Conservation (phyloP, 768 basidiomycete genomes). For the Boletus fagicola region DNA sequence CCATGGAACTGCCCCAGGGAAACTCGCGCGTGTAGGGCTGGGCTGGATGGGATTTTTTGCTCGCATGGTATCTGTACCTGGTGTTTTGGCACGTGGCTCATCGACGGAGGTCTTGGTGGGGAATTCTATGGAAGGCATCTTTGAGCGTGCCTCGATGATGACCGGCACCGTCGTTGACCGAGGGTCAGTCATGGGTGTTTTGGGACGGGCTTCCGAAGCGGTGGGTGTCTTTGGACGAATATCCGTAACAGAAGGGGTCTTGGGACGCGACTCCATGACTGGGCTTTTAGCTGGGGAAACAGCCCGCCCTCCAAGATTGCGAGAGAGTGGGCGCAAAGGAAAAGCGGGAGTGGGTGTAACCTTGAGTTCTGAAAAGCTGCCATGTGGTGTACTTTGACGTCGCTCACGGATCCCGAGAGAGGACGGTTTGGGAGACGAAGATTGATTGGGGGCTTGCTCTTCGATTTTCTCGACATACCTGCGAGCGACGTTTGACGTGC, state of each 20-base stretch:
- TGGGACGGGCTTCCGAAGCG: constrained; percentile 18
- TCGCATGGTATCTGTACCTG: constrained; percentile 15
- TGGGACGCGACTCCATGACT: constrained; percentile 21
- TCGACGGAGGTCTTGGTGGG: constrained; percentile 12
- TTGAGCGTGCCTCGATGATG: constrained; percentile 16
- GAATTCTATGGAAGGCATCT: constrained; percentile 18
- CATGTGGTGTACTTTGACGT: constrained; percentile 49
- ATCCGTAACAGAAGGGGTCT: constrained; percentile 19
- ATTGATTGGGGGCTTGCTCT: constrained; percentile 34
- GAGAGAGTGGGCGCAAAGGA: constrained; percentile 20
- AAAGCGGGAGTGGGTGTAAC: constrained; percentile 12
- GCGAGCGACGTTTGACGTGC: constrained; percentile 36
- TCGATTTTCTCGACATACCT: constrained; percentile 40
- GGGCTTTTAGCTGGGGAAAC: constrained; percentile 14
- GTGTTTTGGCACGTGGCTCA: constrained; percentile 25
- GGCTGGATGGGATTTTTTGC: constrained; percentile 20
- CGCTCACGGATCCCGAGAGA: constrained; percentile 42
- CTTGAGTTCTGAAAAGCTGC: constrained; percentile 18
- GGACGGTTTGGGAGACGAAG: constrained; percentile 28
- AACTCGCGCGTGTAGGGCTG: no score
- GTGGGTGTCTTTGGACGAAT: constrained; percentile 20
- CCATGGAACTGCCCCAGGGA: no score
- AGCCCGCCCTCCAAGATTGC: constrained; percentile 16
- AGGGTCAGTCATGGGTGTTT: constrained; percentile 20
- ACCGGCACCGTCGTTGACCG: constrained; percentile 12